A percentile compares a stretch with the other conserved stretches of the same genome.
Evolutionary conservation across 225 moss, liverwort and hornwort genomes (phyloP).

Genomic region (Thuidium tamariscinum): DNA sequence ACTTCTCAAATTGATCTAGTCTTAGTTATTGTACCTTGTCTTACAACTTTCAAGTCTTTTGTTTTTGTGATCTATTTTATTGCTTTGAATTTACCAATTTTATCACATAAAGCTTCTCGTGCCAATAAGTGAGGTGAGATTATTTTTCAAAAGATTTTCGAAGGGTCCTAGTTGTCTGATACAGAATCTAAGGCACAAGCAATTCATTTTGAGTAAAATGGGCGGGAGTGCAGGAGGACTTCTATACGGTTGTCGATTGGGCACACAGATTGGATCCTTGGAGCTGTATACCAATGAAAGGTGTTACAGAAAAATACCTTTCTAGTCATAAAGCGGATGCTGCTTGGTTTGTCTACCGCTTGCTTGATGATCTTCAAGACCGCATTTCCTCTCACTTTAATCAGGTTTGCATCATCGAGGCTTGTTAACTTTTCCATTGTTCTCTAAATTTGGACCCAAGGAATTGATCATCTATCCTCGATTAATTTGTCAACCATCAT

Average conservation of each 20-base stretch:
- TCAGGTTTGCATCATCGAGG: slow-evolving; percentile 29
- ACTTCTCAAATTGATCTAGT: background rate
- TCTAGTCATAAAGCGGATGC: slow-evolving; percentile 67
- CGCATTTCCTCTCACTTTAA: slow-evolving; percentile 72
- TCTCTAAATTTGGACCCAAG: background rate
- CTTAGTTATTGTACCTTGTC: background rate
- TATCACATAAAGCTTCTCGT: background rate
- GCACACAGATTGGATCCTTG: slow-evolving; percentile 79
- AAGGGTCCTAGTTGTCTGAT: background rate
- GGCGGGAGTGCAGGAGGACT: slow-evolving; percentile 51
- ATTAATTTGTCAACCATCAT: background rate
- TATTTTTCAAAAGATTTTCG: background rate
- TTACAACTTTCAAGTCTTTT: background rate
- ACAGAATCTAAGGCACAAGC: background rate
- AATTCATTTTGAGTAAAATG: background rate
- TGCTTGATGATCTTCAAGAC: slow-evolving; percentile 71
- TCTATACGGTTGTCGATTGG: slow-evolving; percentile 82
- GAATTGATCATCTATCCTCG: background rate
- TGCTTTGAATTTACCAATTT: background rate
- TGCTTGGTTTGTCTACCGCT: slow-evolving; percentile 75
- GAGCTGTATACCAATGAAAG: slow-evolving; percentile 81
- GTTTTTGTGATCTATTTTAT: background rate
- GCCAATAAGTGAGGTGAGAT: background rate
- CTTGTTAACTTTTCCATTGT: background rate
- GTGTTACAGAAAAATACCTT: slow-evolving; percentile 74